Conservation (phyloP, 2,329 filamentous ascomycete species). For the Penicillium fuscoglaucum region DNA sequence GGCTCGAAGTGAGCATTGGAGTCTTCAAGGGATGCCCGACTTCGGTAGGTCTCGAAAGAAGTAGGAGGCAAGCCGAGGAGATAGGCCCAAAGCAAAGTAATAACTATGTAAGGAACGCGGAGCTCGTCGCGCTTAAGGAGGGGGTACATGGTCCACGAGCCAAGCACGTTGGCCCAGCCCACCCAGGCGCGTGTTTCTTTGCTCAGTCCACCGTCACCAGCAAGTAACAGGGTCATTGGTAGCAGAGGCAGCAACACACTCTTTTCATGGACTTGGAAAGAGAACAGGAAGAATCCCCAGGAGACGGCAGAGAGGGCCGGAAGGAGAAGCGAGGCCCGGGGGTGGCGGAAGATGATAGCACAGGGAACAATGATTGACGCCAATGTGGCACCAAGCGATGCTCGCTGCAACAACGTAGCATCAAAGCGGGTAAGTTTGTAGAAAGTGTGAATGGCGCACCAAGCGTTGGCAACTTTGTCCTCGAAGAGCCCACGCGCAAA, state of each 20-base stretch:
- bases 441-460: slow-evolving; percentile 88
- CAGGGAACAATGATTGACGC: slow-evolving; percentile 77
- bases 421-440: slow-evolving; percentile 82
- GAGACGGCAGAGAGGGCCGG: slow-evolving; percentile 78
- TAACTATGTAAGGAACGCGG: slow-evolving; percentile 76
- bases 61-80: slow-evolving; percentile 82
- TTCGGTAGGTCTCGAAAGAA: slow-evolving; percentile 67
- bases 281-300: slow-evolving; percentile 97
- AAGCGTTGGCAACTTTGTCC: slow-evolving; percentile 98
- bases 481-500: slow-evolving; percentile 96
- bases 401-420: slow-evolving; percentile 68
- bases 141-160: slow-evolving; percentile 91
- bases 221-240: slow-evolving; percentile 87
- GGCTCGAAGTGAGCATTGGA: slow-evolving; percentile 48
- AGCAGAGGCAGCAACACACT: slow-evolving; percentile 88
- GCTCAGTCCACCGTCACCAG: slow-evolving; percentile 72
- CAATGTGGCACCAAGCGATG: slow-evolving; percentile 73
- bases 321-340: slow-evolving; percentile 73
- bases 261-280: slow-evolving; percentile 98
- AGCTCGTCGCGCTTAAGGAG: slow-evolving; percentile 83
- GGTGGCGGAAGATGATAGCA: slow-evolving; percentile 73
- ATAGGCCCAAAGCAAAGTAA: slow-evolving; percentile 88
- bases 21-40: slow-evolving; percentile 38
- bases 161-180: slow-evolving; percentile 90
- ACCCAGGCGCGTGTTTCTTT: slow-evolving; percentile 83